Evolutionary conservation across 441 rosid species (phyloP), one percentile per base, ranked within the genome.

Genomic region (Hypseocharis bilobata): DNA sequence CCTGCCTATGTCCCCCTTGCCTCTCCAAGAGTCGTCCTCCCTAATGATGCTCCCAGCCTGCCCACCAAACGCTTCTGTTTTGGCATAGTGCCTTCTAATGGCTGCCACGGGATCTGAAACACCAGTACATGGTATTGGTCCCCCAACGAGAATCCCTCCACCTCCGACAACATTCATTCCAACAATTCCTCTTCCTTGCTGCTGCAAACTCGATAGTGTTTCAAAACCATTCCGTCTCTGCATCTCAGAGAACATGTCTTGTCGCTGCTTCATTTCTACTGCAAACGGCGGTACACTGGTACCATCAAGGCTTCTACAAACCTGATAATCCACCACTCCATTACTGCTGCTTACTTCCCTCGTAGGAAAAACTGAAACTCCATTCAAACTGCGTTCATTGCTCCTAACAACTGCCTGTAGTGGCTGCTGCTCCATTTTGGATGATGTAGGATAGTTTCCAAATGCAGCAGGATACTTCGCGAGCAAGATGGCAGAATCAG

Each of bases 391-490:
- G 7, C 55, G 42, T 14, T 77, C 84, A 1, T 61, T 74, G 40
- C 73, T 69, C 74, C 70, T 74, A 60, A 67, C 69, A 62, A 62
- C 73, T 6, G 76, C 65, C 19, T 75, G 86, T 65, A 78, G 56
- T 0, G 82, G 60, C 40, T 71, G 85, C 76, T 78, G 87, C 67
- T 78, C 81, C 73, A 80, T 51, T 66, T 77, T 84, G 38, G 87
- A 62, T 0, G 83, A 68, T 0, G 86, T 17, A 1, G 80, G 68
- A 63, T 69, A 77, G 61, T 66, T 82, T 66, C 79, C 58, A 57
- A 86, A 86, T 55, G 97, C 92, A 34, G 87, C 88, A 3, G 97
- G 96, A 78, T 83, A 88, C 73, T 83, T 84, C 25, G 97, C 88
- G 70, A 91, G 64, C 34, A 87, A 76, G 38, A 79, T 69, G 11